Conservation (phyloP, 768 basidiomycete genomes). For the Floccularia luteovirens region DNA sequence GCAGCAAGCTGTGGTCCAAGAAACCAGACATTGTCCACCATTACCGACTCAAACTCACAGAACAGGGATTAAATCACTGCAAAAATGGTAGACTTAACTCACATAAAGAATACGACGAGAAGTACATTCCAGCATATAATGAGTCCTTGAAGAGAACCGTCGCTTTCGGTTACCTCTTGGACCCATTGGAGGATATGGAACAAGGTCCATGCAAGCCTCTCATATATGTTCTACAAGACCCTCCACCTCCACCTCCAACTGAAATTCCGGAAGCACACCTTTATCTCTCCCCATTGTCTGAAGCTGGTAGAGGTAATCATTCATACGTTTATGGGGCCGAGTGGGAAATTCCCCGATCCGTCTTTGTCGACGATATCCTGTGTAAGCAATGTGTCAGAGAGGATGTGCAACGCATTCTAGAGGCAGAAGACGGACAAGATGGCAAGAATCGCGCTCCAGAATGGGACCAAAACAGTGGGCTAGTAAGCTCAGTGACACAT, state of each 20-base stretch:
- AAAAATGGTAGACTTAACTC: not conserved
- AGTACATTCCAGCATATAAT: not conserved
- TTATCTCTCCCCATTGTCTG: constrained; percentile 29
- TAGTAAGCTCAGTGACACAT: not conserved
- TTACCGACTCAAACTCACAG: not conserved
- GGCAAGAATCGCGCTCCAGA: constrained; percentile 8
- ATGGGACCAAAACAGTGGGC: constrained; percentile 10
- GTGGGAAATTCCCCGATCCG: constrained; percentile 40
- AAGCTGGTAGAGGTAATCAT: constrained; percentile 40
- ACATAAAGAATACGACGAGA: not conserved
- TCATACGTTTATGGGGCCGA: constrained; percentile 44
- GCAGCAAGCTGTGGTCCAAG: not conserved
- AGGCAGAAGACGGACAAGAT: constrained; percentile 17
- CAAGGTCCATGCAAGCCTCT: constrained; percentile 12
- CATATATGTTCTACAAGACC: constrained; percentile 20
- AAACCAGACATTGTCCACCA: not conserved
- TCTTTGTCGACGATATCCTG: constrained; percentile 23
- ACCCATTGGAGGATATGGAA: constrained; percentile 1
- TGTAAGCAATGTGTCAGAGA: constrained; percentile 30
- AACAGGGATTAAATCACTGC: not conserved
- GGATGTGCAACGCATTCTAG: constrained; percentile 14
- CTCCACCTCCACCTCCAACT: constrained; percentile 12
- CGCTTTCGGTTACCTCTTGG: constrained; percentile 7
- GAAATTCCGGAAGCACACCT: constrained; percentile 35
- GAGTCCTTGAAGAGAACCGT: constrained; percentile 4